Conservation (phyloP, 2,329 filamentous ascomycete species). For the Trichothecium sympodiale region DNA sequence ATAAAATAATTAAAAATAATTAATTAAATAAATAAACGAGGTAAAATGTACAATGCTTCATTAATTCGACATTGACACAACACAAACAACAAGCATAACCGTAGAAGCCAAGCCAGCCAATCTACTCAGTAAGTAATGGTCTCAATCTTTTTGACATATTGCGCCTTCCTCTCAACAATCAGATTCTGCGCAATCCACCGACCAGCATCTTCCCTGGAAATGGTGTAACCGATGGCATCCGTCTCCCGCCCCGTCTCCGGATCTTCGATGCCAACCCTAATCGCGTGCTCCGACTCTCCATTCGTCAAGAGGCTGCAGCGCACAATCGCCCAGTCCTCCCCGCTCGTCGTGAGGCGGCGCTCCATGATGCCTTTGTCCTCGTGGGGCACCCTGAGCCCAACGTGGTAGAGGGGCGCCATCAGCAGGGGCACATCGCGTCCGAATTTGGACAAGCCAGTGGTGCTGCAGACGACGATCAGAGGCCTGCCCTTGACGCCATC, state of each 20-base stretch:
- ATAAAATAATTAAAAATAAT: too few species aligned
- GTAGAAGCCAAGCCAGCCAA: background rate
- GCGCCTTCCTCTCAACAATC: conserved; percentile 12
- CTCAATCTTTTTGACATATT: conserved; percentile 23
- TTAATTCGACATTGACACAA: too few species aligned
- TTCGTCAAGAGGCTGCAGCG: conserved; percentile 25
- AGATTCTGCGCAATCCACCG: conserved; percentile 33
- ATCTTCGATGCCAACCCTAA: conserved; percentile 30
- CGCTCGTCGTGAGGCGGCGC: conserved; percentile 12
- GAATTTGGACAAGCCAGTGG: conserved; percentile 25
- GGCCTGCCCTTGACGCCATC: conserved; percentile 18
- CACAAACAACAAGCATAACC: too few species aligned
- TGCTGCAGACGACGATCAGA: conserved; percentile 21
- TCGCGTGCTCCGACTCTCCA: conserved; percentile 12
- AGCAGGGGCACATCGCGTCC: conserved; percentile 30
- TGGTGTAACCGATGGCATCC: conserved; percentile 31
- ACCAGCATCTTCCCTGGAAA: conserved; percentile 35
- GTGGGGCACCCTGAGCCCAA: conserved; percentile 29
- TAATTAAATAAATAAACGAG: too few species aligned
- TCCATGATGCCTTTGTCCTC: conserved; percentile 39
- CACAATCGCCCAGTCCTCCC: conserved; percentile 25
- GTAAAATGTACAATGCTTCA: too few species aligned
- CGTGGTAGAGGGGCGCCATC: conserved; percentile 30
- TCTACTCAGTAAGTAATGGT: conserved; percentile 23
- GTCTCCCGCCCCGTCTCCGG: conserved; percentile 18